A percentile compares a stretch with the other conserved stretches of the same genome.
These are phyloP conservation scores for Cercospora nicotianae DNA, from an alignment of 2,329 filamentous ascomycete species.

Conservation along the genomic window DNA sequence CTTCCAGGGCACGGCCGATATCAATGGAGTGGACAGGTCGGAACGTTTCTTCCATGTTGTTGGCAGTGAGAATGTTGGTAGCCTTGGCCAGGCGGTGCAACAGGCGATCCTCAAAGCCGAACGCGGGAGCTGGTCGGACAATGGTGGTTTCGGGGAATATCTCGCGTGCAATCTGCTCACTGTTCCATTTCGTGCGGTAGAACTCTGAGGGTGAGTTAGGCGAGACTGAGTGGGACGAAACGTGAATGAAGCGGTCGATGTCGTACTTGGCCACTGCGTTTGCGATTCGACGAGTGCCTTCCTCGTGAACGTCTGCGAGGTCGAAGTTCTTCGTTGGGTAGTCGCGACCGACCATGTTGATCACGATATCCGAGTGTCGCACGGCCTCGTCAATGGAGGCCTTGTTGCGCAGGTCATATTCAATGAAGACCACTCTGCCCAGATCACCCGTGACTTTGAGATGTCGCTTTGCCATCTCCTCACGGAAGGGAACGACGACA, in stretches of 20 bases:
- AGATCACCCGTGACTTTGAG: constrained; percentile 95
- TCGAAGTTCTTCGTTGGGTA: constrained; percentile 99
- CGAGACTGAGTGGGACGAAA: constrained; percentile 91
- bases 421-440: constrained; percentile 83
- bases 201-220: constrained; percentile 80
- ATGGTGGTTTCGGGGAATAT: constrained; percentile 98
- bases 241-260: constrained; percentile 91
- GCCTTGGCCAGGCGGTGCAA: constrained; percentile 80
- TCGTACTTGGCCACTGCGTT: constrained; percentile 98
- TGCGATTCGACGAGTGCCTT: constrained; percentile 86
- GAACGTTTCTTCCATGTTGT: constrained; percentile 89
- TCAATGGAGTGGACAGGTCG: constrained; percentile 92
- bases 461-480: constrained; percentile 97
- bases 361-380: constrained; percentile 94
- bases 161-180: constrained; percentile 78
- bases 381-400: constrained; percentile 95
- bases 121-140: constrained; percentile 88
- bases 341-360: constrained; percentile 90
- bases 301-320: constrained; percentile 87
- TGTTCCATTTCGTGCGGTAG: constrained; percentile 83
- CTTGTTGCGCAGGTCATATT: constrained; percentile 94
- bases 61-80: constrained; percentile 82
- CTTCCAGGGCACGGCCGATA: constrained; percentile 82
- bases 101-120: constrained; percentile 91
- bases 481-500: constrained; percentile 87